Base-by-base conservation (phyloP, 2,329 filamentous ascomycete species). In the Colletotrichum sp. region DNA sequence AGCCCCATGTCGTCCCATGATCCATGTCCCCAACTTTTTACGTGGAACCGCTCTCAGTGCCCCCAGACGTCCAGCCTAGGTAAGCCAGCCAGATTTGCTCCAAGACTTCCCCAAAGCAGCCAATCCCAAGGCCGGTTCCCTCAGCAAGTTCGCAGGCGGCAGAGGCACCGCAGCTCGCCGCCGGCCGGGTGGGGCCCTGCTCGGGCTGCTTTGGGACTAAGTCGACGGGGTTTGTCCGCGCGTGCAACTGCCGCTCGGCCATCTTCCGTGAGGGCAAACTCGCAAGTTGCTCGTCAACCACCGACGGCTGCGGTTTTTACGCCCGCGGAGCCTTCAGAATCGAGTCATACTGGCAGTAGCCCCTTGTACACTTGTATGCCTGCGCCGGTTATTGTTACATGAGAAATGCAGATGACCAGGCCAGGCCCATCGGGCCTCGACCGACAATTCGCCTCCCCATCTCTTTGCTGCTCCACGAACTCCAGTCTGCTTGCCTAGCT, bases 241-340 rank as follows among this genome's bases (percentile, higher is more conserved):
- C 66, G 21, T 52, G 30, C 32, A 68, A 73, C 69, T 72, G 69
- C 52, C 62, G 63, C 69, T 75, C 73, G 73, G 73, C 62, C 73
- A 75, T 68, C 69, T 68, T 75, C 73, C 73, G 73, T 73, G 73
- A 68, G 69, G 38, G 24, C 14, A 1, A 64, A 63, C 59, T 56
- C 38, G 24, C 56, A n/a, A 56, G 10, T n/a, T 34, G 13, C 58
- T n/a, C 34, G 67, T 38, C 34, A 14, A 21, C 55, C 66, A 48
- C 63, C 26, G 38, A 14, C 16, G 64, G 26, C 36, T 55, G 30
- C 34, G 26, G 14, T 55, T 21, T 30, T 30, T 63, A 26, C 70
- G 70, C 71, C 72, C 72, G 61, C 67, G 67, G 61, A 36, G 36
- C 67, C 18, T 24, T 59, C 30, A 43, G 18, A 72, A 48, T 75